Percentiles rank a stretch among this genome's conserved stretches.
These are phyloP conservation scores for Elaeagnus macrophylla DNA, from an alignment of 306 rosid genomes.

Conservation along the genomic window DNA sequence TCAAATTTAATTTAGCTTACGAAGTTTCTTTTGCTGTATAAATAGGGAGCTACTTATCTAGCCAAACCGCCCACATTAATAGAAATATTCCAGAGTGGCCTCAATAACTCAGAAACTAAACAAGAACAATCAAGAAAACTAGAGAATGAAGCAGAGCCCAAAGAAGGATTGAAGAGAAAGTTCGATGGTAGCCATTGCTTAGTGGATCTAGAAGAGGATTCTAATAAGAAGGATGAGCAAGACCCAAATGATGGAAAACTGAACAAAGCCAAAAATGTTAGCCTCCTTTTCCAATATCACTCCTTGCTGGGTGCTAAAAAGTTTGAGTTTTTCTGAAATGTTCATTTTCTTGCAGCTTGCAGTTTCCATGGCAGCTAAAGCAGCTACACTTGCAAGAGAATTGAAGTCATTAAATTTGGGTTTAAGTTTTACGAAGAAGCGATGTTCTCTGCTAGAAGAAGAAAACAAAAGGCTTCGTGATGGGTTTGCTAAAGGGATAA, in stretches of 20 bases:
- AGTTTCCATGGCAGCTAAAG: conserved; percentile 77
- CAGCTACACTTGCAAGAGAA: conserved; percentile 73
- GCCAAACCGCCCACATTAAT: conserved; percentile 72
- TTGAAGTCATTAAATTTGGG: conserved; percentile 62
- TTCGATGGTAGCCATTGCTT: conserved; percentile 37
- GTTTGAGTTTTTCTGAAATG: background rate
- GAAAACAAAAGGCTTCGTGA: conserved; percentile 78
- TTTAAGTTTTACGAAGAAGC: conserved; percentile 68
- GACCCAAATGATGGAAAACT: conserved; percentile 39
- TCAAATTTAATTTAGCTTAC: conserved; percentile 6
- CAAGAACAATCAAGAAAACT: conserved; percentile 26
- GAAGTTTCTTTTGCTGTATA: conserved; percentile 1
- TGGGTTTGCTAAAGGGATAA: conserved; percentile 54
- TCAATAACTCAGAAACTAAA: conserved; percentile 29
- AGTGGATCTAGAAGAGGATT: conserved; percentile 37
- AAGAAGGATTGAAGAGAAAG: conserved; percentile 62
- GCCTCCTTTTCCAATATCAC: conserved; percentile 11
- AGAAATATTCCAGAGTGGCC: conserved; percentile 55
- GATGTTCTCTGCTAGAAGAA: conserved; percentile 67
- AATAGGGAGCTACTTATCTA: conserved; percentile 71
- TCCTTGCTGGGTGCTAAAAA: background rate
- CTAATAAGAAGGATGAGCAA: conserved; percentile 28
- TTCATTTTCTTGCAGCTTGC: conserved; percentile 46
- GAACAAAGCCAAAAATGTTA: conserved; percentile 75
- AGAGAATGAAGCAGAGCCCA: conserved; percentile 27